Percentiles rank a stretch among this genome's conserved stretches.
Evolutionary conservation across 2,329 filamentous ascomycete genomes (phyloP).

Genomic region (Paracorniculantispora psalliotae): DNA sequence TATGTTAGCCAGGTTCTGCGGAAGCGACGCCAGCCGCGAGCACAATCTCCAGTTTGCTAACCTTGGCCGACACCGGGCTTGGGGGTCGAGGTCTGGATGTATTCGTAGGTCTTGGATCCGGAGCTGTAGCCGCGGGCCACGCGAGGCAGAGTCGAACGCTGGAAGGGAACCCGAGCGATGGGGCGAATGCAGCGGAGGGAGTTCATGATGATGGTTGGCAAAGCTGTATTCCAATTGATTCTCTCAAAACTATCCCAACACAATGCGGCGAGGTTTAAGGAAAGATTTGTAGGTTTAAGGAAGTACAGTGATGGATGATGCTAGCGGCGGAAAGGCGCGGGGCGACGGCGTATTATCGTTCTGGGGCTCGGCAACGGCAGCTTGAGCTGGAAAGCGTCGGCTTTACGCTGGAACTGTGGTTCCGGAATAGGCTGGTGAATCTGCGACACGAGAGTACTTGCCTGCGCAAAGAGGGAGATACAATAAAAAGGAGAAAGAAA

Average conservation of each 20-base stretch:
- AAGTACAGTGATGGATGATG: constrained; percentile 5
- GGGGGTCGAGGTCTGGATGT: constrained; percentile 75
- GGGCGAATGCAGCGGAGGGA: constrained; percentile 56
- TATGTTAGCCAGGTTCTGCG: background rate
- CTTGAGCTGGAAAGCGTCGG: constrained; percentile 13
- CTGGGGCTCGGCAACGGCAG: constrained; percentile 5
- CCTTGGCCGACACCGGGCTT: constrained; percentile 87
- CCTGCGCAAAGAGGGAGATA: background rate
- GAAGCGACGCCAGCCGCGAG: background rate
- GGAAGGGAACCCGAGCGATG: constrained; percentile 46
- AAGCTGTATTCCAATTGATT: background rate
- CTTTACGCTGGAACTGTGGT: background rate
- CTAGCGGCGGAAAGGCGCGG: constrained; percentile 8
- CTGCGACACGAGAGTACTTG: background rate
- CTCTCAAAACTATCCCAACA: background rate
- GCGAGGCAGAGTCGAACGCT: constrained; percentile 51
- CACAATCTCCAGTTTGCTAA: constrained; percentile 42
- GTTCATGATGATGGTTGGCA: constrained; percentile 38
- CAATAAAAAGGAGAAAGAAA: background rate
- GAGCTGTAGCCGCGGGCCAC: constrained; percentile 50
- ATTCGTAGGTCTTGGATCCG: constrained; percentile 63
- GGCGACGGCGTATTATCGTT: constrained; percentile 3
- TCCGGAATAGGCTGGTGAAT: background rate
- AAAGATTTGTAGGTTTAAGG: background rate
- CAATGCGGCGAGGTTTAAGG: background rate